Conservation (phyloP, 1,284 basidiomycete genomes). For the Boletus semigastroideus region DNA sequence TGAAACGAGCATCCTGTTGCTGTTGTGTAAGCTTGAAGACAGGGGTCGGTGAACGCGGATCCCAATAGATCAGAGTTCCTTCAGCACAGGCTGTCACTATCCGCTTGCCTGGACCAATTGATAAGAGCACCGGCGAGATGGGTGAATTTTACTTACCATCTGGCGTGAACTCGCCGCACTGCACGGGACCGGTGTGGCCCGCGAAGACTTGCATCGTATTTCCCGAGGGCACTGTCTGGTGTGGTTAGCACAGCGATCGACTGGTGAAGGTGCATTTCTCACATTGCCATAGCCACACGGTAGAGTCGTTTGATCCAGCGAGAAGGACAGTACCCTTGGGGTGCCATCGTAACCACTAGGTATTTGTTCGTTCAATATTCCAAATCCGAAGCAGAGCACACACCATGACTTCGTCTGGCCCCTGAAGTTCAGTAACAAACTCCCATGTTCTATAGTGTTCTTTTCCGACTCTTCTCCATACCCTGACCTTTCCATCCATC, state of each 20-base stretch:
- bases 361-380: neutral
- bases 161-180: conserved; percentile 90
- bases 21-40: conserved; percentile 76
- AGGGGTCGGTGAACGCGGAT: conserved; percentile 78
- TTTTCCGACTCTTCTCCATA: conserved; percentile 84
- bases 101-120: conserved; percentile 64
- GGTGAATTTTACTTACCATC: conserved; percentile 54
- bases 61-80: conserved; percentile 88
- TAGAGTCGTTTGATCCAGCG: conserved; percentile 91
- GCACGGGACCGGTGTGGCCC: conserved; percentile 84
- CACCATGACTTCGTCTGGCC: conserved; percentile 94
- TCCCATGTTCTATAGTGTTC: conserved; percentile 83
- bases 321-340: conserved; percentile 89
- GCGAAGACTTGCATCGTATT: conserved; percentile 95
- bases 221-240: conserved; percentile 80
- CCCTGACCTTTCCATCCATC: conserved; percentile 92
- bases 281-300: conserved; percentile 99
- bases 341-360: conserved; percentile 93
- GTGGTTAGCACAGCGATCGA: conserved; percentile 8
- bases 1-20: conserved; percentile 71
- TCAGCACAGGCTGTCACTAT: conserved; percentile 88
- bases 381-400: conserved; percentile 29
- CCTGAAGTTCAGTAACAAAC: conserved; percentile 89
- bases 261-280: conserved; percentile 25
- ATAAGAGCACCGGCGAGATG: conserved; percentile 4